Conservation (phyloP, 2,329 filamentous ascomycete species). For the Neofusicoccum cordaticola region DNA sequence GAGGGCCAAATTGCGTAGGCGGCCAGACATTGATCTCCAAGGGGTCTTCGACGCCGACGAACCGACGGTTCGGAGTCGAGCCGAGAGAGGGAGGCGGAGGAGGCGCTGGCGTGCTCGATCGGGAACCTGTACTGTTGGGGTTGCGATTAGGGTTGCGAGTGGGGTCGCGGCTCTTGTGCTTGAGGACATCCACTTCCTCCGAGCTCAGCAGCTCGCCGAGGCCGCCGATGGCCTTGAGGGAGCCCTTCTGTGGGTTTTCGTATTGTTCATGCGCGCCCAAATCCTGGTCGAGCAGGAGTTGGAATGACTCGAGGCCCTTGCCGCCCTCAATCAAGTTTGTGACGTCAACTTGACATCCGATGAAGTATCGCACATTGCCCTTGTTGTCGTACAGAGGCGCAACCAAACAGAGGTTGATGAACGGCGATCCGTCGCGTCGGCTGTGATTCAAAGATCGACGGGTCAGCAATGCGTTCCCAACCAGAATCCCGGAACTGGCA, state of each 20-base stretch:
- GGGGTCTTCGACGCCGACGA: slow-evolving; percentile 38
- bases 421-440: slow-evolving; percentile 66
- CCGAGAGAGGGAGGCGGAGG: slow-evolving; percentile 46
- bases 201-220: slow-evolving; percentile 34
- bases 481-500: not conserved
- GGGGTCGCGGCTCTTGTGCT: slow-evolving; percentile 57
- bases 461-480: not conserved
- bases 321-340: slow-evolving; percentile 65
- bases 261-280: not conserved
- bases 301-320: slow-evolving; percentile 61
- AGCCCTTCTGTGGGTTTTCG: slow-evolving; percentile 20
- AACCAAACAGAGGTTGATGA: slow-evolving; percentile 70
- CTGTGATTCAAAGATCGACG: slow-evolving; percentile 29
- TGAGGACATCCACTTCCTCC: slow-evolving; percentile 46
- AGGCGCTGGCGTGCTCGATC: slow-evolving; percentile 52
- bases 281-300: slow-evolving; percentile 42
- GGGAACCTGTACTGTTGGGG: slow-evolving; percentile 46
- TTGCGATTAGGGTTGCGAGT: too few species aligned
- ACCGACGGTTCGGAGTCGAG: slow-evolving; percentile 33
- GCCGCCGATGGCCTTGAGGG: slow-evolving; percentile 25
- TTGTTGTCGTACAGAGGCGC: slow-evolving; percentile 65
- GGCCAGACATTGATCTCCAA: slow-evolving; percentile 26
- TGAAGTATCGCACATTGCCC: slow-evolving; percentile 62
- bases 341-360: slow-evolving; percentile 70
- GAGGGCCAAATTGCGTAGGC: slow-evolving; percentile 31